A percentile compares a stretch with the other conserved stretches of the same genome.
These are phyloP conservation scores for Podospora conica DNA, from an alignment of 495 filamentous ascomycete species.

Conservation along the genomic window DNA sequence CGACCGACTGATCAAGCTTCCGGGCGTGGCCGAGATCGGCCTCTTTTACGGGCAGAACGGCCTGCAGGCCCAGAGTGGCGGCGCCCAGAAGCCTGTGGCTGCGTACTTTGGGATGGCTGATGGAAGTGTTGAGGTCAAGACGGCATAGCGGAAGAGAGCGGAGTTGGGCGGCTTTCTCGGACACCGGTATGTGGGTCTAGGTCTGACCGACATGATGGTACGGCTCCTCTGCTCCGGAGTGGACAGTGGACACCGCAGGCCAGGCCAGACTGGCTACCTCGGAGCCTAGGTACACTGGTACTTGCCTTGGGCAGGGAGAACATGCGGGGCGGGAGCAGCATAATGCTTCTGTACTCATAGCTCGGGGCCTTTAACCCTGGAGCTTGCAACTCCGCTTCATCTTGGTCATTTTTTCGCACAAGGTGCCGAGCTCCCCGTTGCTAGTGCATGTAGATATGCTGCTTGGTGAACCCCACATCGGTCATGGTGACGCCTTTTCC, in stretches of 20 bases:
- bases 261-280: neutral
- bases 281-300: neutral
- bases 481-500: neutral
- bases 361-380: neutral
- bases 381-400: neutral
- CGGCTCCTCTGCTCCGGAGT: neutral
- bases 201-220: neutral
- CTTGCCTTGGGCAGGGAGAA: too few relatives aligned
- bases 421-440: neutral
- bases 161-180: neutral
- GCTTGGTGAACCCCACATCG: neutral
- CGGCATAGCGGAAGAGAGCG: slow-evolving; percentile 31
- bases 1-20: slow-evolving; percentile 66
- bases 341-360: neutral
- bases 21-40: slow-evolving; percentile 86
- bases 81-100: slow-evolving; percentile 85
- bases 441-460: neutral
- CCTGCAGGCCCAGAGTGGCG: slow-evolving; percentile 52
- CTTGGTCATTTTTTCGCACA: neutral
- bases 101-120: slow-evolving; percentile 92
- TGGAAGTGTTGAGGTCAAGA: slow-evolving; percentile 31
- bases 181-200: neutral
- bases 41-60: slow-evolving; percentile 80
- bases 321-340: neutral
- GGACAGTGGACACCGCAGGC: neutral